These are phyloP conservation scores for Escovopsis sp. DNA, from an alignment of 2,329 filamentous ascomycete species.

Conservation along the genomic window DNA sequence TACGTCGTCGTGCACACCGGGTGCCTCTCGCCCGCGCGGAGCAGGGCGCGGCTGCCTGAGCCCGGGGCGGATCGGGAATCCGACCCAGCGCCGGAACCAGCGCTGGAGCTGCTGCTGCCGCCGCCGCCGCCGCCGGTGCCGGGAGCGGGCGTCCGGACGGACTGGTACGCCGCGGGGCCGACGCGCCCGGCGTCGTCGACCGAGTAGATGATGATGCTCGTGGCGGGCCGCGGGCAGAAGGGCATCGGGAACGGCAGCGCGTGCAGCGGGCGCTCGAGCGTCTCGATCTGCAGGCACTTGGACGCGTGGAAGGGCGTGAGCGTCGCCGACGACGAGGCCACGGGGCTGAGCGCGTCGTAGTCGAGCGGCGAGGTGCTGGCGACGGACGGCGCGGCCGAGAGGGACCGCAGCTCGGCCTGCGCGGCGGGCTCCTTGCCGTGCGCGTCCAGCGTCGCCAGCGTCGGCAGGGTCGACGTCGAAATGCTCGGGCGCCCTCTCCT, in stretches of 20 bases:
- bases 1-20: constrained; percentile 39
- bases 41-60: constrained; percentile 34
- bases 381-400: constrained; percentile 12
- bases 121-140: too few relatives aligned
- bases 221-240: constrained; percentile 14
- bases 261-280: constrained; percentile 27
- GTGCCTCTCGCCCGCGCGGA: constrained; percentile 25
- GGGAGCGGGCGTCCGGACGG: constrained; percentile 14
- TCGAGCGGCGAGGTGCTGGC: constrained; percentile 15
- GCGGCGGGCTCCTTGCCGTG: constrained; percentile 14
- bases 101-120: too few relatives aligned
- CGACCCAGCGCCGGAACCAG: too few relatives aligned
- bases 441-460: constrained; percentile 3
- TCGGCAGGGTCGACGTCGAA: constrained; percentile 4
- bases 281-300: constrained; percentile 33
- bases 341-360: constrained; percentile 11
- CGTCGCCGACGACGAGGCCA: constrained; percentile 6
- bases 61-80: too few relatives aligned
- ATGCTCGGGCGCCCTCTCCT: constrained; percentile 1
- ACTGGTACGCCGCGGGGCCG: constrained; percentile 33
- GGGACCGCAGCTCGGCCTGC: constrained; percentile 11
- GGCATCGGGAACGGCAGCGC: constrained; percentile 25
- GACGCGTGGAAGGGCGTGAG: constrained; percentile 25
- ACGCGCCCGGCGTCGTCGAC: constrained; percentile 24
- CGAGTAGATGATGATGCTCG: constrained; percentile 25